Conservation (phyloP, 169 alveolate genomes). For the Theileria equi region DNA sequence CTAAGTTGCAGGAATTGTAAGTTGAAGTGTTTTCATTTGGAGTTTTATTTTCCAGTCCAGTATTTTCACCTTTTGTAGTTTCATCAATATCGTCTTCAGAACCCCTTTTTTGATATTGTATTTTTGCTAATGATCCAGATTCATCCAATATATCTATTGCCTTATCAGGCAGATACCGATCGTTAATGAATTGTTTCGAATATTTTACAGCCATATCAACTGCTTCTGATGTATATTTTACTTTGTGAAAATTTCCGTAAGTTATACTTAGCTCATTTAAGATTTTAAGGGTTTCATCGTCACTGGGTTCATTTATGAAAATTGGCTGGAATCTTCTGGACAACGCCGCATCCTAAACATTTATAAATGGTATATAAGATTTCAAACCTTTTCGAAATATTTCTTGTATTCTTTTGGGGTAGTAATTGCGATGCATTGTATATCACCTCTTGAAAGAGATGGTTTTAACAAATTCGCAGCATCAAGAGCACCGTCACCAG, state of each 20-base stretch:
- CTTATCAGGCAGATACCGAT: constrained; percentile 79
- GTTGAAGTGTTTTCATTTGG: background rate
- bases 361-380: background rate
- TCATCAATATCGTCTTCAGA: background rate
- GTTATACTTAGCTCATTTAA: constrained; percentile 75
- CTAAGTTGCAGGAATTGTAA: background rate
- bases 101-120: constrained; percentile 46
- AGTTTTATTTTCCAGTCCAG: background rate
- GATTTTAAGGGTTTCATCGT: constrained; percentile 69
- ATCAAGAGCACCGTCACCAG: constrained; percentile 85
- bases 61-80: background rate
- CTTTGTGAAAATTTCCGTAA: constrained; percentile 81
- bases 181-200: constrained; percentile 71
- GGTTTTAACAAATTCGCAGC: constrained; percentile 88
- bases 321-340: constrained; percentile 85
- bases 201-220: constrained; percentile 60
- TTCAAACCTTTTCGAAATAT: constrained; percentile 61
- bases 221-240: constrained; percentile 69
- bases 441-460: constrained; percentile 84
- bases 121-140: constrained; percentile 82
- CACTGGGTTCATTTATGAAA: constrained; percentile 74
- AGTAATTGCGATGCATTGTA: constrained; percentile 78
- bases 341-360: constrained; percentile 80
- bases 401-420: constrained; percentile 73
- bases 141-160: constrained; percentile 84